A percentile compares a stretch with the other conserved stretches of the same genome.
Evolutionary conservation across 2,329 filamentous ascomycete species (phyloP).

Genomic region (Graphiopsis chlorocephala): DNA sequence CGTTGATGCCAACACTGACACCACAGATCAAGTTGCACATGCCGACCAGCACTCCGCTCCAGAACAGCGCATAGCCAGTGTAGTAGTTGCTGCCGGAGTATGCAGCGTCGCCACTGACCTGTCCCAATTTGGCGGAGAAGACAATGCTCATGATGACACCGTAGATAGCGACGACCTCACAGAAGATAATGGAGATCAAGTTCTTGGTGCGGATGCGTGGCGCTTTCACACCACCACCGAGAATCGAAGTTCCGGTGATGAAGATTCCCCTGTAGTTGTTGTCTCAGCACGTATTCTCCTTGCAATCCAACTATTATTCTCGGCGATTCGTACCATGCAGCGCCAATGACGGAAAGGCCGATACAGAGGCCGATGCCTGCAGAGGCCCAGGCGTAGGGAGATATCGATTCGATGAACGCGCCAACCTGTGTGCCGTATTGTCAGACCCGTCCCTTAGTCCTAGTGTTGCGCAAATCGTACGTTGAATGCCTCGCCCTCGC

Average conservation of each 20-base stretch:
- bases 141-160: constrained; percentile 99
- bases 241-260: constrained; percentile 94
- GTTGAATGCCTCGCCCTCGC: constrained; percentile 93
- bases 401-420: constrained; percentile 88
- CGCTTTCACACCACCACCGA: constrained; percentile 93
- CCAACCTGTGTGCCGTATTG: constrained; percentile 62
- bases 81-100: constrained; percentile 82
- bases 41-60: constrained; percentile 90
- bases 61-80: constrained; percentile 93
- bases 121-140: constrained; percentile 82
- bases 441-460: not conserved
- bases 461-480: constrained; percentile 51
- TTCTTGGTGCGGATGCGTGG: constrained; percentile 99
- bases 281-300: constrained; percentile 21
- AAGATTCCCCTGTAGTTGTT: constrained; percentile 79
- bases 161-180: constrained; percentile 99
- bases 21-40: constrained; percentile 95
- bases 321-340: constrained; percentile 72
- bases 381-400: constrained; percentile 89
- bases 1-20: constrained; percentile 96
- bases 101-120: constrained; percentile 61
- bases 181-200: constrained; percentile 99
- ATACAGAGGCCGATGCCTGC: constrained; percentile 92
- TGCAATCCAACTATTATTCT: not conserved
- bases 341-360: constrained; percentile 90